Conservation (phyloP, 2,329 filamentous ascomycete genomes). For the Onygena corvina region DNA sequence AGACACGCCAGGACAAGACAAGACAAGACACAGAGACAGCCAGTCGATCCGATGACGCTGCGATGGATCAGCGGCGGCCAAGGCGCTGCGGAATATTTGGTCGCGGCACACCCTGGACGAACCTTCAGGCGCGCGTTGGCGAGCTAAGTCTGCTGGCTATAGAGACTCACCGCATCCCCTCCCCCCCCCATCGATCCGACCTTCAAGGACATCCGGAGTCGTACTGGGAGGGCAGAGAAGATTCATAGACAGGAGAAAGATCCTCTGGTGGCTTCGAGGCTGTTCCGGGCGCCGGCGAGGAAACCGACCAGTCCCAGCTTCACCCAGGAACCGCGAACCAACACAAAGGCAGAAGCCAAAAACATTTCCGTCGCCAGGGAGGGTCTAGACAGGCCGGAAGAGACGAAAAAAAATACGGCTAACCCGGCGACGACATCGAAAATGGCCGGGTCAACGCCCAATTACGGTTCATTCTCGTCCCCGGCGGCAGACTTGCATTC, state of each 20-base stretch:
- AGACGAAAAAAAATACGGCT: neutral
- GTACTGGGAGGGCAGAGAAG: too few species aligned
- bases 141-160: too few species aligned
- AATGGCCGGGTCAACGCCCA: neutral
- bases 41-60: constrained; percentile 4
- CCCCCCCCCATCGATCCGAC: too few species aligned
- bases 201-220: too few species aligned
- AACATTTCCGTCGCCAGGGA: too few species aligned
- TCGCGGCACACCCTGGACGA: constrained; percentile 4
- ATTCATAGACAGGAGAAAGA: too few species aligned
- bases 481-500: constrained; percentile 1
- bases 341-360: neutral
- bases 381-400: neutral
- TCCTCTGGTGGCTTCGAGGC: too few species aligned
- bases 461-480: constrained; percentile 1
- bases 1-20: neutral
- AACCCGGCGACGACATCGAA: constrained; percentile 1
- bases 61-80: constrained; percentile 2
- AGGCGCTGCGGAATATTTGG: constrained; percentile 1
- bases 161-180: neutral
- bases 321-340: too few species aligned
- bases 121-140: neutral
- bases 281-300: too few species aligned
- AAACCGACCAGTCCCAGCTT: too few species aligned
- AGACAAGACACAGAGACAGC: neutral